Base-by-base conservation (phyloP, 2,329 filamentous ascomycete species). In the Thelonectria discophora region DNA sequence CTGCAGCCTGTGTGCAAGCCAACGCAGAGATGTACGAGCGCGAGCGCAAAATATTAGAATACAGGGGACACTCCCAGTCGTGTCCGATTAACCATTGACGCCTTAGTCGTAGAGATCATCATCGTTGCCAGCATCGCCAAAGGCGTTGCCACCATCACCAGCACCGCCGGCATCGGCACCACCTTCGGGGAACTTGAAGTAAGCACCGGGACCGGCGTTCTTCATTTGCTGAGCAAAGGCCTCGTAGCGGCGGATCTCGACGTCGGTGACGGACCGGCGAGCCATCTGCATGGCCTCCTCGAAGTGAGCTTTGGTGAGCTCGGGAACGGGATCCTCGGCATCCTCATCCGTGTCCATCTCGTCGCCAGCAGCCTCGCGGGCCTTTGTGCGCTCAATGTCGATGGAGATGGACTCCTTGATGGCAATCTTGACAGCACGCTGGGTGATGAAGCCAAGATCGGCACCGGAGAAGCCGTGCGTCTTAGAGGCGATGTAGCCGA, bases 391-490 rank as follows among this genome's bases (percentile, higher is more conserved):
- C 81, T 97, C 92, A 71, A 99, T 98, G 65, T 98, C 94, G 48
- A 86, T 77, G 17, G 88, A 84, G 73, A 99, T 99, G 30, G 94
- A 89, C 83, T 99, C 90, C 87, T 99, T 99, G 84, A 99, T 99
- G 72, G 95, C 95, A 75, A 98, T 90, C 89, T 99, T 99, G 85
- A 97, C 95, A 55, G 95, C 95, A 78, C 95, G 93, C 84, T 99
- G 95, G 21, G 95, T 97, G 77, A 99, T 94, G 84, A 98, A 99
- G 66, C 95, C 95, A 78, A 99, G 87, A 91, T 99, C 95, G 75
- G 95, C 95, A 94, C 95, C 95, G 59, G 95, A 98, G 88, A 98
- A 99, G 66, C 95, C 95, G 82, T 99, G 93, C 6, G 95, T 99
- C 86, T 97, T 96, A 81, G 90, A 90, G 56, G 95, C 94, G 76